Conservation (phyloP, 1,139 yeast species). For the Nakaseomyces glabratus region DNA sequence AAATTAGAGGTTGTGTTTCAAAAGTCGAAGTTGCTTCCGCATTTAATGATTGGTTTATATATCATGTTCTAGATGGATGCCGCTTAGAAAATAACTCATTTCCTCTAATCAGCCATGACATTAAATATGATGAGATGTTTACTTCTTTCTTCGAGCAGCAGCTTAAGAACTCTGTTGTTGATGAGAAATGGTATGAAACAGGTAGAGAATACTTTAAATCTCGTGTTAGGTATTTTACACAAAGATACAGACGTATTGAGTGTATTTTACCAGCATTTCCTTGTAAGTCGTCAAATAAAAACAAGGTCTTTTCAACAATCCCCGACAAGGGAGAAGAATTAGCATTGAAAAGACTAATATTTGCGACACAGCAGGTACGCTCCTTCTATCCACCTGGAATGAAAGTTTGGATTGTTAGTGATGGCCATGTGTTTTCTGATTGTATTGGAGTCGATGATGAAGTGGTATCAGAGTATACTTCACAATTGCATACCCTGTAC, state of each 20-base stretch:
- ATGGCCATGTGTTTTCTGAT: conserved; percentile 59
- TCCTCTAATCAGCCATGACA: conserved; percentile 12
- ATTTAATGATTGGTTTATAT: conserved; percentile 35
- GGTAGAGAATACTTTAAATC: conserved; percentile 39
- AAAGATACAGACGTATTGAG: conserved; percentile 40
- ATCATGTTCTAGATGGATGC: conserved; percentile 30
- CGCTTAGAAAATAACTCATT: conserved; percentile 21
- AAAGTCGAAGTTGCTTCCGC: conserved; percentile 24
- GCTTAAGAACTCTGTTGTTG: conserved; percentile 40
- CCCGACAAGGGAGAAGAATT: conserved; percentile 45
- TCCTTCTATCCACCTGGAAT: conserved; percentile 47
- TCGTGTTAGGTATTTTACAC: conserved; percentile 41
- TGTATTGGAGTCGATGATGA: conserved; percentile 50
- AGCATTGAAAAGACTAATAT: conserved; percentile 33
- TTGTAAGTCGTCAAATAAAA: conserved; percentile 48
- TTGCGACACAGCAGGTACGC: conserved; percentile 30
- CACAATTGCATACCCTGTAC: conserved; percentile 38
- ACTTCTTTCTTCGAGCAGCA: conserved; percentile 36
- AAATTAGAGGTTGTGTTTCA: conserved; percentile 32
- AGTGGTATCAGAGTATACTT: conserved; percentile 42
- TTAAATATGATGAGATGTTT: conserved; percentile 25
- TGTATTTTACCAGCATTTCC: conserved; percentile 59
- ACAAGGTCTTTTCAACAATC: conserved; percentile 42
- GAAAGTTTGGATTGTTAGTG: conserved; percentile 49
- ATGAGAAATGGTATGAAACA: conserved; percentile 42